Conservation (phyloP, 495 filamentous ascomycete genomes). For the Xylaria longipes region DNA sequence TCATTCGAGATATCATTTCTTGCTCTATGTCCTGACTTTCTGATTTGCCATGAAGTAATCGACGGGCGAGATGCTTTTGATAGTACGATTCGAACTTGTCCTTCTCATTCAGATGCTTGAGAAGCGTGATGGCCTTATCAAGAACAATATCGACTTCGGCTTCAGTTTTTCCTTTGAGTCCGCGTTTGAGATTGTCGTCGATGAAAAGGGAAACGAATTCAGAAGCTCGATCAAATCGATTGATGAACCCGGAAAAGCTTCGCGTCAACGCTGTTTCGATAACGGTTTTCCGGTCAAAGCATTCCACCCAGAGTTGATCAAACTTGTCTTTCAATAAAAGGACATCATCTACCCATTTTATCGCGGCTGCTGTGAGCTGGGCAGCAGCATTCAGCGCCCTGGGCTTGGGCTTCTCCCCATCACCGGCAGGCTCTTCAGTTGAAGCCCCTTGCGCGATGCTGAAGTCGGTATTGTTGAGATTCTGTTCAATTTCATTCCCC, state of each 20-base stretch:
- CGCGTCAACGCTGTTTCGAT: conserved; percentile 81
- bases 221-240: conserved; percentile 77
- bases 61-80: conserved; percentile 91
- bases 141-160: conserved; percentile 84
- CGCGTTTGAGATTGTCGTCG: conserved; percentile 94
- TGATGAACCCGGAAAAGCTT: conserved; percentile 91
- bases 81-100: conserved; percentile 98
- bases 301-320: conserved; percentile 71
- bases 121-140: conserved; percentile 85
- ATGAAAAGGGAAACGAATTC: conserved; percentile 97
- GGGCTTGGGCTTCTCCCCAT: conserved; percentile 51
- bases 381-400: conserved; percentile 51
- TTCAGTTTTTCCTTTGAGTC: conserved; percentile 91
- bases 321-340: conserved; percentile 87
- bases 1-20: conserved; percentile 96
- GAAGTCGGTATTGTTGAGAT: conserved; percentile 59
- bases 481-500: conserved; percentile 80
- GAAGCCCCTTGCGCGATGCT: conserved; percentile 49
- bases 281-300: conserved; percentile 76
- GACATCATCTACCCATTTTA: conserved; percentile 95
- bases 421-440: conserved; percentile 56
- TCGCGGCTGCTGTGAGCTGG: conserved; percentile 76
- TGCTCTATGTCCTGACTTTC: conserved; percentile 90
- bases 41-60: conserved; percentile 84
- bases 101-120: conserved; percentile 88